These are phyloP conservation scores for Thalassiosira hispida DNA, from an alignment of 352 stramenopile species.

Conservation along the genomic window DNA sequence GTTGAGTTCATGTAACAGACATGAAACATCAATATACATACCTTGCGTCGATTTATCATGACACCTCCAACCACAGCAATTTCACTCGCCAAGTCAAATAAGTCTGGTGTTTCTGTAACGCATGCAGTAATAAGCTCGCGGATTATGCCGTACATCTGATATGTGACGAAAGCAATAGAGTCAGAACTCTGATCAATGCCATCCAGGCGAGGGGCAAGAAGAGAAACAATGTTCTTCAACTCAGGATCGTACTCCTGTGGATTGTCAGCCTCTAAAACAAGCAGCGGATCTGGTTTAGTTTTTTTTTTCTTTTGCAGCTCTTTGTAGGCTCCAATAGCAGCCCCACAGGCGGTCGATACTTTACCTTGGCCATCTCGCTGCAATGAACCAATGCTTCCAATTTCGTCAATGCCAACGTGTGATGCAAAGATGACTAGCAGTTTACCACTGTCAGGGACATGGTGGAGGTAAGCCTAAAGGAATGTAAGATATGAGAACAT, in stretches of 20 bases:
- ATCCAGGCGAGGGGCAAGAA: conserved; percentile 17
- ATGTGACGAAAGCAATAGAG: conserved; percentile 46
- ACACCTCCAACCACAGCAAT: conserved; percentile 52
- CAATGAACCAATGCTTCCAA: conserved; percentile 35
- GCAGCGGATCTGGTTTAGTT: background rate
- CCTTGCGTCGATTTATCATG: conserved; percentile 48
- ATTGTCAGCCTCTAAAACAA: background rate
- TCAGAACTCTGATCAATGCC: conserved; percentile 29
- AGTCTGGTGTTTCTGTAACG: conserved; percentile 10
- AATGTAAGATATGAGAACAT: too few species aligned
- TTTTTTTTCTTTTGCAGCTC: conserved; percentile 10
- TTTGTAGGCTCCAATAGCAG: conserved; percentile 50
- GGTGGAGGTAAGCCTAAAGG: conserved; percentile 39
- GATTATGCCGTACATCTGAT: conserved; percentile 51
- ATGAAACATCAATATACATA: background rate
- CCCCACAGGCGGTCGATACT: conserved; percentile 42
- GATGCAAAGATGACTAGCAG: conserved; percentile 55
- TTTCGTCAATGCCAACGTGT: conserved; percentile 48
- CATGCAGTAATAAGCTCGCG: conserved; percentile 29
- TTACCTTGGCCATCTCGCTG: conserved; percentile 35
- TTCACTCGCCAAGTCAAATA: conserved; percentile 28
- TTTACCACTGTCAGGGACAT: conserved; percentile 51
- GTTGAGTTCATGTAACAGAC: background rate
- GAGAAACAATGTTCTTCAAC: conserved; percentile 24
- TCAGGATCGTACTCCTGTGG: conserved; percentile 32